phyloP scores from a whole-genome alignment of 495 filamentous ascomycete genomes.

The Chaetomium fimeti region DNA sequence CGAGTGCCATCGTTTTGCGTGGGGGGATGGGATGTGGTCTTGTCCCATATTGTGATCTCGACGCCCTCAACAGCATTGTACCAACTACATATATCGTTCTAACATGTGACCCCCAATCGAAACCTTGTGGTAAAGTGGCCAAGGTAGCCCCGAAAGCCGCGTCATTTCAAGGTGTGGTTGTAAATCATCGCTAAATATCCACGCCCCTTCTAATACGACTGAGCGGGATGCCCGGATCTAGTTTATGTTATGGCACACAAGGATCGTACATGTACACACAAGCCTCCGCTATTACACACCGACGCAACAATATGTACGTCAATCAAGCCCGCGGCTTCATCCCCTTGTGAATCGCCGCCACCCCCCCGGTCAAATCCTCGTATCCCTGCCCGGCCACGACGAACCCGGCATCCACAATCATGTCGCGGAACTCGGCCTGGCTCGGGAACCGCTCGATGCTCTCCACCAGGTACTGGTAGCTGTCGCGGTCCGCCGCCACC shows the following conservation, averaged over 20 bases:
- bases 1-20: not conserved
- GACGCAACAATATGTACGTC: too few species aligned
- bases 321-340: conserved; percentile 68
- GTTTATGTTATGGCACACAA: not conserved
- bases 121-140: too few species aligned
- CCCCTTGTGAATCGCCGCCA: conserved; percentile 95
- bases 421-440: conserved; percentile 76
- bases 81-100: too few species aligned
- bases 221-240: not conserved
- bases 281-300: not conserved
- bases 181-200: not conserved
- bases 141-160: not conserved
- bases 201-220: not conserved
- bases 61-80: not conserved
- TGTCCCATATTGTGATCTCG: not conserved
- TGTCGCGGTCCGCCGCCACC: conserved; percentile 89
- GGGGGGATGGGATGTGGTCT: not conserved
- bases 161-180: not conserved
- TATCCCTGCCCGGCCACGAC: conserved; percentile 75
- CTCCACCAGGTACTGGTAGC: conserved; percentile 98
- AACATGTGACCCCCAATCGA: too few species aligned
- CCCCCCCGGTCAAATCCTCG: conserved; percentile 85
- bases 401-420: conserved; percentile 90
- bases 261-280: not conserved
- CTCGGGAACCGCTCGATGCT: conserved; percentile 91